phyloP scores from a whole-genome alignment of 495 filamentous ascomycete species.

The Pyrenula aspistea region DNA sequence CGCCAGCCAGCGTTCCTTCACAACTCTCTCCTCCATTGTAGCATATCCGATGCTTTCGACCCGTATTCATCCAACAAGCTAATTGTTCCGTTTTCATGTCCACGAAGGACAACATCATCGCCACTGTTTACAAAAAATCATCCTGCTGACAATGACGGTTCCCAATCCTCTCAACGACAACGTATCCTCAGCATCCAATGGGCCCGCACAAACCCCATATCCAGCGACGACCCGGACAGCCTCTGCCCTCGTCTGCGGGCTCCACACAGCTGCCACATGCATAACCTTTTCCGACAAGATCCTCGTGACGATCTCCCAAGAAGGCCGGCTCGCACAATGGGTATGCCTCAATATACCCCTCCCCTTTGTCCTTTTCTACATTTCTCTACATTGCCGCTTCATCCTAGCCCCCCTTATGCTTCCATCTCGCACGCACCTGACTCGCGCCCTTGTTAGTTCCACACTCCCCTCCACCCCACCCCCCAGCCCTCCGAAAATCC shows the following conservation, averaged over 20 bases:
- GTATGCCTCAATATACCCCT: slow-evolving; percentile 23
- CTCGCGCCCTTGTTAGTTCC: slow-evolving; percentile 35
- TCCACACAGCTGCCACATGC: slow-evolving; percentile 46
- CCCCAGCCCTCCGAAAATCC: slow-evolving; percentile 18
- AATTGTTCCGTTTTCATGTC: too few species aligned
- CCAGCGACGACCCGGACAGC: slow-evolving; percentile 49
- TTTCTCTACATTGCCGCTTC: too few species aligned
- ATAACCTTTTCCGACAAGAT: slow-evolving; percentile 69
- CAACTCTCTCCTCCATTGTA: too few species aligned
- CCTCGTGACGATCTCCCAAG: slow-evolving; percentile 62
- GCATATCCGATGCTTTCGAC: too few species aligned
- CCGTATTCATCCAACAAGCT: too few species aligned
- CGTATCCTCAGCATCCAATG: background rate
- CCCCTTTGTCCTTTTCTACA: background rate
- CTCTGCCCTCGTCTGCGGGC: slow-evolving; percentile 38
- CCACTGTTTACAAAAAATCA: too few species aligned
- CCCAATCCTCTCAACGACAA: background rate
- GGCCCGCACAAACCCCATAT: slow-evolving; percentile 25
- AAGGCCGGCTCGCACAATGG: slow-evolving; percentile 69
- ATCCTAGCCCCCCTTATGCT: too few species aligned
- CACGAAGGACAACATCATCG: too few species aligned
- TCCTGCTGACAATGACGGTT: too few species aligned
- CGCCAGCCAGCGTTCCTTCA: too few species aligned
- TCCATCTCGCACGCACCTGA: too few species aligned
- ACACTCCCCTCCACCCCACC: slow-evolving; percentile 55